Base-by-base conservation (phyloP, 768 basidiomycete species). In the Kwoniella sp. region DNA sequence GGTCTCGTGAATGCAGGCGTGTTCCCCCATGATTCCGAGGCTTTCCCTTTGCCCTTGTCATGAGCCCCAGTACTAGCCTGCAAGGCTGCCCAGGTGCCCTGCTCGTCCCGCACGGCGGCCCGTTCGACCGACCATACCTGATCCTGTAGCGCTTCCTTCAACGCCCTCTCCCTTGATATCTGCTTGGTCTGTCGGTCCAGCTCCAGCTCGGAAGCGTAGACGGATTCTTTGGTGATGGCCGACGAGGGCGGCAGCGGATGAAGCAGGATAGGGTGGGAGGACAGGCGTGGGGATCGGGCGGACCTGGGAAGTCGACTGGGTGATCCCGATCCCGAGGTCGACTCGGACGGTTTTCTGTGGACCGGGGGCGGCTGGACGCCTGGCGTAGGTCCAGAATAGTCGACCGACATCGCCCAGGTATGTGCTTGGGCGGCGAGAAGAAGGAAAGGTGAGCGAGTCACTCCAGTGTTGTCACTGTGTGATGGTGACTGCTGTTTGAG, bases 91-190 rank as follows among this genome's bases (percentile, higher is more conserved):
- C 55, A 56, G 2, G 46, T 46, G 7, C 47, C 48, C 50, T 59
- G 34, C 27, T 55, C 55, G 43, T 57, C 26, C 39, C 34, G 34
- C 5, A 50, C 54, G 25, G 41, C 43, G 4, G 40, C 25, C 0
- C 65, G 46, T 33, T 71, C 57, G n/a, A 68, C 45, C 14, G 51
- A 49, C 40, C 57, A 66, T 50, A 65, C 34, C 49, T 69, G 65
- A 12, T 72, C 73, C 46, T 64, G 58, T 11, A 72, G 41, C 10
- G 70, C 70, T 47, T 74, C 73, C 12, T 65, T 59, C 11, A 74
- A 45, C 20, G 60, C 65, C 17, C 50, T 14, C 40, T 72, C 67
- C 11, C 63, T 46, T 17, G 65, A 14, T 1, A 56, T 23, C 26
- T 71, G 56, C 12, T 49, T 38, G 4, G 48, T 56, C 47, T 74